Evolutionary conservation across 176 grass and related monocot species (phyloP), one percentile per base, ranked within the genome.

Genomic region (Ananas comosus): DNA sequence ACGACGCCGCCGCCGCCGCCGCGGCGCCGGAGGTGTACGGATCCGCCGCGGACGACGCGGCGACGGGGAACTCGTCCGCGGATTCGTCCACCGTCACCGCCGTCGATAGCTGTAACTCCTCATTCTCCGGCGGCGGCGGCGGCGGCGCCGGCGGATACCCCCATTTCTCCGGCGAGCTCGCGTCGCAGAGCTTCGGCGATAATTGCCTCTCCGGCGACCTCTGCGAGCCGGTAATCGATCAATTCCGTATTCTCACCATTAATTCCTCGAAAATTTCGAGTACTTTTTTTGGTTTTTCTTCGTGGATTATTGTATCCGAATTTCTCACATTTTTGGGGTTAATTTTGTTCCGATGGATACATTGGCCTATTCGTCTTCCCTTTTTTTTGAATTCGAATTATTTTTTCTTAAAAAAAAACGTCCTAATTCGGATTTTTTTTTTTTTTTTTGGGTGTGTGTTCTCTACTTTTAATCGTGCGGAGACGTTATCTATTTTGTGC

Each of bases 71-170:
- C 81, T 75, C 69, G 11, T 92, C 94, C 0, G 70, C 64, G 4
- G 85, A 99, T 49, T 91, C 90, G 11, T 99, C 95, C 10, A 99
- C 84, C 56, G 80, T 99, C 74, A 99, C 87, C 23, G 90, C 80
- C 3, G 75, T 90, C 9, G 87, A 88, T 68, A 91, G 90, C 87
- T 88, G 87, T 77, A 88, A 87, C 84, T 88, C 86, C 76, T 92
- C 86, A 51, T 82, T 90, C 76, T 96, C 89, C 49, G 65, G 74
- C 13, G 8, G 12, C 19, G 74, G 33, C 4, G 33, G 33, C 33
- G 33, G 33, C 19, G 74, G 33, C 4, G 33, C 4, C 33, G 33
- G 33, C 0, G 33, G 33, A 7, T 42, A 77, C 27, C 52, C 51
- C 65, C 74, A 69, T 77, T 61, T 50, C 65, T 11, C 53, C 65